Evolutionary conservation across 805 yeast genomes (phyloP), one percentile per base, ranked within the genome.

Genomic region (Clavispora asparagi): DNA sequence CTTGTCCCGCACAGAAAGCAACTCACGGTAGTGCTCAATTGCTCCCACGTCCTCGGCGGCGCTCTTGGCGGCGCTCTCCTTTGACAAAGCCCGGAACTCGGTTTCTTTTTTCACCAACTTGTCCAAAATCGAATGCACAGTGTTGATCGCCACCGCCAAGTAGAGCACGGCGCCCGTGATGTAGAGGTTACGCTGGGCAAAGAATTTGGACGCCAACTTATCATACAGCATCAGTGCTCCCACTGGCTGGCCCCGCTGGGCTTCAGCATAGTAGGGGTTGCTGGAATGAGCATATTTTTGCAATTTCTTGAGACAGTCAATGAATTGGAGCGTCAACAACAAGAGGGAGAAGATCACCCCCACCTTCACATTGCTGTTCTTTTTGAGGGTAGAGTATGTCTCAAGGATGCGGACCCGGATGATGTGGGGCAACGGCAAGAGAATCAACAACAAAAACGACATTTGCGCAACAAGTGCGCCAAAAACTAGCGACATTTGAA

Each of bases 81-180:
- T 41, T 36, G 42, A 23, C 44, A 64, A 39, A 41, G 50, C 33
- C 44, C 74, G 56, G 50, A 47, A 62, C 32, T 59, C 63, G 9
- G 57, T 46, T 45, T 70, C 71, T 70, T 66, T 78, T 62, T 55
- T 67, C 36, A 79, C 78, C 61, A 82, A 64, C 60, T 79, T 77
- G 49, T 68, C 70, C 40, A 81, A 70, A 44, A 82, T 72, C 33
- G 74, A 71, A 52, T 76, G 65, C 40, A 80, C 78, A 0, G 83
- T 79, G 32, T 71, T 73, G 46, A 81, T 80, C 9, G 83, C 78
- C 41, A 81, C 52, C 47, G 66, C 70, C 55, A 79, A 71, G 61
- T 78, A 82, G 48, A 82, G 61, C 5, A 81, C 82, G 8, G 83
- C 83, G 8, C 87, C 87, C 13, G 81, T 74, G 45, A 82, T 71